phyloP scores from a whole-genome alignment of 2,329 filamentous ascomycete species.

The Thyridium curvatum region DNA sequence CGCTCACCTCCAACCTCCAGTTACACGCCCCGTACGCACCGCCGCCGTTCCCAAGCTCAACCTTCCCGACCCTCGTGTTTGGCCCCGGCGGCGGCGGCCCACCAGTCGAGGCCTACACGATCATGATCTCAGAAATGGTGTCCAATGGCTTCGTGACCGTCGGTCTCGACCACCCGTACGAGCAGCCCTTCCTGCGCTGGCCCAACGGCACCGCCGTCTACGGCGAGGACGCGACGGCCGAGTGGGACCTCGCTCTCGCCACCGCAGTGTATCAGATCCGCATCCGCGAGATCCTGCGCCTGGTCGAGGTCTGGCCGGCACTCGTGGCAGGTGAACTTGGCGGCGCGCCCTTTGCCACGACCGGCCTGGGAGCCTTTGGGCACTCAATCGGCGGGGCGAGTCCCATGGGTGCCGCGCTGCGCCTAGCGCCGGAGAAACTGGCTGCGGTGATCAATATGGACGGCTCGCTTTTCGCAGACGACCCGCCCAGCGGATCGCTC shows the following conservation, averaged over 20 bases:
- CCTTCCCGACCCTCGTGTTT: constrained; percentile 7
- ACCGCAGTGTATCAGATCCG: constrained; percentile 1
- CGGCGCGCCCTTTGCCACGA: constrained; percentile 1
- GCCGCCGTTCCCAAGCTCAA: constrained; percentile 3
- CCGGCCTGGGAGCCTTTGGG: constrained; percentile 4
- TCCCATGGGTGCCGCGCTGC: constrained; percentile 2
- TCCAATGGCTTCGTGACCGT: constrained; percentile 5
- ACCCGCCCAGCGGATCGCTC: neutral
- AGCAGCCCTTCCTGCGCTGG: constrained; percentile 5
- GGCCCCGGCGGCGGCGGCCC: constrained; percentile 20
- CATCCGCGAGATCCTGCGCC: constrained; percentile 4
- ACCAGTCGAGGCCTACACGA: constrained; percentile 3
- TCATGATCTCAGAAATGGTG: constrained; percentile 5
- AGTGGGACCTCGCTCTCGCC: neutral
- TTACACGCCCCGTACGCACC: constrained; percentile 9
- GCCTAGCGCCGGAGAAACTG: neutral
- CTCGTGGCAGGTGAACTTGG: neutral
- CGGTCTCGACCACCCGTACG: constrained; percentile 6
- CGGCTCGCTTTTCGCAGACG: neutral
- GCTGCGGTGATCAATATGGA: constrained; percentile 4
- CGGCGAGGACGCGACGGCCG: neutral
- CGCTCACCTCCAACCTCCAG: constrained; percentile 16
- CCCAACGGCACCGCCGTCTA: constrained; percentile 4
- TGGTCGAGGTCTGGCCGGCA: constrained; percentile 4
- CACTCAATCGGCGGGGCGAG: constrained; percentile 6